Base-by-base conservation (phyloP, 2,329 filamentous ascomycete genomes). In the Cryphonectria parasitica region DNA sequence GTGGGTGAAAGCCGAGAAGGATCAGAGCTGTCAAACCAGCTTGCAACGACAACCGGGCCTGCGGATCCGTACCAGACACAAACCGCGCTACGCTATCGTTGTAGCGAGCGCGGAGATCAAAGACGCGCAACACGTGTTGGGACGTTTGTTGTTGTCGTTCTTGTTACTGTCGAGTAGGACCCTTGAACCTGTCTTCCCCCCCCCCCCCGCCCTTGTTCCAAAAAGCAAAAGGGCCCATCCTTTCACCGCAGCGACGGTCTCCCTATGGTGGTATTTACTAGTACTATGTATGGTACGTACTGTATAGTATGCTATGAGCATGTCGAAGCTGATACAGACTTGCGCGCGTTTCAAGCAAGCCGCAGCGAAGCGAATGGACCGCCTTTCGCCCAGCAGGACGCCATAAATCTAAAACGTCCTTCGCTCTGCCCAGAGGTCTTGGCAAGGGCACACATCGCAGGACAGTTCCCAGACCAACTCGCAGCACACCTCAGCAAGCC, bases 121-220 rank as follows among this genome's bases (percentile, higher is more conserved):
- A 58, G 43, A 72, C 71, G 71, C 71, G 71, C 41, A 39, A 65
- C 64, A 66, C 71, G 71, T 68, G 66, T 54, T 62, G 63, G 52
- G 28, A 19, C 13, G 52, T 34, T 68, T 69, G 62, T 64, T 71
- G 58, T 67, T 64, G 31, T 63, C 69, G 36, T 54, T 61, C 31
- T 62, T 63, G 34, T 34, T 39, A 28, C n/a, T 25, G 31, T 15
- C 28, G 54, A 58, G 25, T 11, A 34, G 15, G 45, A 49, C 22
- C 45, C 22, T 49, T 49, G 22, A 22, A n/a, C 22, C 19, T 10
- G 22, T 22, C 11, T 3, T 13, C 25, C 52, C 10, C 11, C 56
- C 0, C 8, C 28, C 58, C 58, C 58, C n/a, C n/a, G n/a, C n/a
- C n/a, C n/a, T n/a, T 60, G 25, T 31, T 36, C 19, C 19, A 31